phyloP scores from a whole-genome alignment of 2,329 filamentous ascomycete species.

The Ophiobolus disseminans region DNA sequence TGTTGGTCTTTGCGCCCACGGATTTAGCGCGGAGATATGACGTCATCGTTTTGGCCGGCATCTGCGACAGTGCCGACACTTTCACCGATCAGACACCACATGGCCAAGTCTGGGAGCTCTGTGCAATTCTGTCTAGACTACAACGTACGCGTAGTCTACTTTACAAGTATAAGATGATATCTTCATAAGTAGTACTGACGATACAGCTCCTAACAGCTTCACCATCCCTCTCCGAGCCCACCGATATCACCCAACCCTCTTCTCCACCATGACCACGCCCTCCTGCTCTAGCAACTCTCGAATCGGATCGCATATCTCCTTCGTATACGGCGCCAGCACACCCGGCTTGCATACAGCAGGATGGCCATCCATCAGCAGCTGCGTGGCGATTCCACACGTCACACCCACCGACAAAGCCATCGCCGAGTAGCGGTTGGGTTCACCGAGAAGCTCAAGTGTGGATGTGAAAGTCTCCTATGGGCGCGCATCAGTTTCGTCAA shows the following conservation, averaged over 20 bases:
- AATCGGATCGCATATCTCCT: neutral
- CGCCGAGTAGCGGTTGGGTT: conserved; percentile 7
- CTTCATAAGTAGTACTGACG: no score
- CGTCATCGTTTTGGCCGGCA: no score
- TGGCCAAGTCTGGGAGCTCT: no score
- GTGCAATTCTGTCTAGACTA: no score
- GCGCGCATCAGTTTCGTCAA: neutral
- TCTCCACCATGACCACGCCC: neutral
- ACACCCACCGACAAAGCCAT: conserved; percentile 5
- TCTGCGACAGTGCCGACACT: no score
- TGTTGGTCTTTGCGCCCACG: no score
- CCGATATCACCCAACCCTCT: no score
- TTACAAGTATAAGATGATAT: no score
- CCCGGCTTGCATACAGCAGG: conserved; percentile 10
- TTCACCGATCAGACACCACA: no score
- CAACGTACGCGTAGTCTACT: no score
- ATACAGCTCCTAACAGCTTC: no score
- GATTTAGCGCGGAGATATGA: no score
- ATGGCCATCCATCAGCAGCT: conserved; percentile 12
- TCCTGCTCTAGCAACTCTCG: neutral
- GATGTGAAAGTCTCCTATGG: conserved; percentile 12
- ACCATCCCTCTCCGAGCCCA: neutral
- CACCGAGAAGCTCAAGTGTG: conserved; percentile 10
- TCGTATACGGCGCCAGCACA: conserved; percentile 5
- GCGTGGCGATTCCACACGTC: conserved; percentile 11